Evolutionary conservation across 2,329 filamentous ascomycete species (phyloP), one percentile per base, ranked within the genome.

Genomic region (Diplodia mutila): DNA sequence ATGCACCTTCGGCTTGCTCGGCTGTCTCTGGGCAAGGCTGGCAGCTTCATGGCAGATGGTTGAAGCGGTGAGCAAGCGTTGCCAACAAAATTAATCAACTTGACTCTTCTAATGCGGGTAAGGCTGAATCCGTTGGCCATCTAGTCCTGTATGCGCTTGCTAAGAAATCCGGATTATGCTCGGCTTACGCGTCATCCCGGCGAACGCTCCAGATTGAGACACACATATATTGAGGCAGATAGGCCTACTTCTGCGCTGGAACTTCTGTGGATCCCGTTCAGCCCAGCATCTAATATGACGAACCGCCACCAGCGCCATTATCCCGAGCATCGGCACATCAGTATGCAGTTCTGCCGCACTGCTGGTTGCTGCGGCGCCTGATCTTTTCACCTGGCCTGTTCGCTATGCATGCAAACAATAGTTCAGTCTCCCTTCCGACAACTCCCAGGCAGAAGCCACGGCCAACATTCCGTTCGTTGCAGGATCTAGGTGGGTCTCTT

Each of bases 191-290:
- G 59, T 63, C 59, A 48, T 48, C 11, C n/a, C 59, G 59, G 59
- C 59, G 59, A 39, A 63, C 27, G n/a, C 42, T 37, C 59, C 59
- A 2, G 51, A 63, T 51, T 25, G 42, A 63, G 59, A 48, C 27
- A 18, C 9, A 25, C 34, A 63, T 63, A 63, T 63, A 63, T 63
- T 63, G 49, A 63, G 59, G n/a, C 59, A 63, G 59, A 63, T 51
- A 51, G 46, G 29, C 59, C 59, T 63, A 37, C 46, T 34, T 48
- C 27, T 57, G 46, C 46, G 46, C 59, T 63, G 42, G 46, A 37
- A 14, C n/a, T 51, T 27, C 23, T 37, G 53, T 57, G 32, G 59
- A 48, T 23, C 14, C 59, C 34, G 49, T 63, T 51, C 59, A 63
- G 42, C 46, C 59, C 59, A 51, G 37, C 29, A 6, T 51, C 59